Base-by-base conservation (phyloP, 2,329 filamentous ascomycete genomes). In the Diaporthe destruens region DNA sequence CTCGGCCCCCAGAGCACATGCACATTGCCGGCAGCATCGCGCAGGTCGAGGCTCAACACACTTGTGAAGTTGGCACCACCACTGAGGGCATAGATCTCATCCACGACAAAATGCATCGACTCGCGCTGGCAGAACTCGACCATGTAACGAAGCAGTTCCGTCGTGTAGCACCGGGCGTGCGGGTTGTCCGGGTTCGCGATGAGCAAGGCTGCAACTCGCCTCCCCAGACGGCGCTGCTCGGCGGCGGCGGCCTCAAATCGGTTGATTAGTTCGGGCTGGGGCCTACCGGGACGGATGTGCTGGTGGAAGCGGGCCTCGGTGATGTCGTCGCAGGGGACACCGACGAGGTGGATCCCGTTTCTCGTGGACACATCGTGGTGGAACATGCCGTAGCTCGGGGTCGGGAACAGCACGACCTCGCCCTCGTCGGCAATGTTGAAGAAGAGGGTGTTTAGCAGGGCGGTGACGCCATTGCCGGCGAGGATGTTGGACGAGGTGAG, bases 111-210 rank as follows among this genome's bases (percentile, higher is more conserved):
- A 20, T 74, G 73, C 16, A 73, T 36, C n/a, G 42, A n/a, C 65
- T 74, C 29, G 16, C 44, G 29, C 66, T 56, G 55, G 47, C 73
- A 74, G 39, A 72, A 74, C 20, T 54, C 56, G 32, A 67, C 71
- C 20, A 74, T 53, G 23, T 69, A 67, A 36, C 61, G 44, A 42
- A 74, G 44, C 47, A 73, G 34, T 16, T 67, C 71, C 16, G 55
- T 11, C 12, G 65, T 67, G 16, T 74, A 74, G 51, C 71, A 74
- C 25, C 59, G 42, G 2, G 63, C 73, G 8, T 71, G 54, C 8
- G 73, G 73, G 47, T 74, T 74, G 29, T 73, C 66, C n/a, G 73
- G 73, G 34, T 74, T 74, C 12, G 69, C 69, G 16, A 74, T 56
- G n/a, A 74, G n/a, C 9, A 74, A 18, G 4, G 73, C 73, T n/a